phyloP scores from a whole-genome alignment of 192 early-diverging fungal genomes.

The Gaertneriomyces sp. region DNA sequence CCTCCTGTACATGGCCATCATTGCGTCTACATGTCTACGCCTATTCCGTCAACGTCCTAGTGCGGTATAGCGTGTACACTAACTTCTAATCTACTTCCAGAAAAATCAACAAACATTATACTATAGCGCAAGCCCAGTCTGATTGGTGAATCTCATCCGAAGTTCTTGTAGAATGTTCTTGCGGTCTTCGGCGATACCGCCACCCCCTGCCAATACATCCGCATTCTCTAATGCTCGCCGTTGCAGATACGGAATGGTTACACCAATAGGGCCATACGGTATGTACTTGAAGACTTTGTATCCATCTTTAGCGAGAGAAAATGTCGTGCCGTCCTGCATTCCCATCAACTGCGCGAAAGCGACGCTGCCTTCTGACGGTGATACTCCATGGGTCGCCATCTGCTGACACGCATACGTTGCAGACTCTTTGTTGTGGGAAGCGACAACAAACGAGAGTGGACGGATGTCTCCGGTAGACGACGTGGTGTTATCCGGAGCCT shows the following conservation, averaged over 20 bases:
- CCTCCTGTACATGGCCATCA: too few relatives aligned
- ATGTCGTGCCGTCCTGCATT: conserved; percentile 90
- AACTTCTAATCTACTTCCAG: too few relatives aligned
- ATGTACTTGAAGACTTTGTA: conserved; percentile 90
- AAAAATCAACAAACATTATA: too few relatives aligned
- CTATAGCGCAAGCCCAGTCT: too few relatives aligned
- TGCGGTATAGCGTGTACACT: too few relatives aligned
- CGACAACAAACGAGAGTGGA: conserved; percentile 76
- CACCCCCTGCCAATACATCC: conserved; percentile 60
- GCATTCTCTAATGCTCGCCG: conserved; percentile 94
- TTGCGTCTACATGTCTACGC: too few relatives aligned
- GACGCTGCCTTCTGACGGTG: conserved; percentile 57
- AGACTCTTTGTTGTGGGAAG: conserved; percentile 85
- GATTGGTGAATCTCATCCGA: neutral
- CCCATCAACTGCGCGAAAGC: conserved; percentile 92
- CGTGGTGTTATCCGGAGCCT: neutral
- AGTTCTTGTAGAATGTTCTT: conserved; percentile 11
- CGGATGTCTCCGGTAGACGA: conserved; percentile 12
- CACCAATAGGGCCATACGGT: conserved; percentile 83
- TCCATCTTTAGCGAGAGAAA: conserved; percentile 69
- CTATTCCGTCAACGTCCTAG: too few relatives aligned
- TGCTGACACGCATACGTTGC: conserved; percentile 57
- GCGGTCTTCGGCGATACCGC: conserved; percentile 20
- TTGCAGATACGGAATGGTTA: conserved; percentile 90
- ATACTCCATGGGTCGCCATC: conserved; percentile 59